Percentiles rank a stretch among this genome's conserved stretches.
phyloP scores from a whole-genome alignment of 192 early-diverging fungal species.

The Obelidium mucronatum region DNA sequence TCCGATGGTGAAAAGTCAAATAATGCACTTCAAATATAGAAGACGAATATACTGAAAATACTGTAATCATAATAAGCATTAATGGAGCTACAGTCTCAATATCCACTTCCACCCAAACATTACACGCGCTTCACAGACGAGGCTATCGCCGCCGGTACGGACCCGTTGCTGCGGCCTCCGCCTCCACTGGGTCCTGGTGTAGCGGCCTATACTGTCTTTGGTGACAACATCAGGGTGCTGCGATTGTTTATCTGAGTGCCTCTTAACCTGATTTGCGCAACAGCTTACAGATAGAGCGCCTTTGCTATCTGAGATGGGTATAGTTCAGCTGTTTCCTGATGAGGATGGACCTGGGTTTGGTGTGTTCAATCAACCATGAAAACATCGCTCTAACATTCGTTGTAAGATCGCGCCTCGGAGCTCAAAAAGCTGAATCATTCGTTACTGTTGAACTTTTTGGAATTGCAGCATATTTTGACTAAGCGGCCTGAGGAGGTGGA shows the following conservation, averaged over 20 bases:
- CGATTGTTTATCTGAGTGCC: not conserved
- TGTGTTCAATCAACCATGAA: not conserved
- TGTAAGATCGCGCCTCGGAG: conserved; percentile 30
- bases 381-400: not conserved
- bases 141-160: not conserved
- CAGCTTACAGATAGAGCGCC: conserved; percentile 27
- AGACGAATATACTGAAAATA: no score
- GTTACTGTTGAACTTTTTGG: conserved; percentile 40
- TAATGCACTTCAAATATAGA: no score
- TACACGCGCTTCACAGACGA: conserved; percentile 36
- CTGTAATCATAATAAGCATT: no score
- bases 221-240: not conserved
- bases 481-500: conserved; percentile 29
- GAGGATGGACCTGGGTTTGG: conserved; percentile 6
- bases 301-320: conserved; percentile 19
- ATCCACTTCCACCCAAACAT: conserved; percentile 37
- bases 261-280: not conserved
- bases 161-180: conserved; percentile 22
- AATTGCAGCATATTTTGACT: conserved; percentile 29
- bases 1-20: no score
- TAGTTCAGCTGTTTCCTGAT: conserved; percentile 36
- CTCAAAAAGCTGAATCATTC: conserved; percentile 42
- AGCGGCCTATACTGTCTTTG: conserved; percentile 26
- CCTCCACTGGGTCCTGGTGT: conserved; percentile 21
- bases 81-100: conserved; percentile 10